Percentiles rank a stretch among this genome's conserved stretches.
phyloP scores from a whole-genome alignment of 768 basidiomycete species.

The Harrya chromipes region DNA sequence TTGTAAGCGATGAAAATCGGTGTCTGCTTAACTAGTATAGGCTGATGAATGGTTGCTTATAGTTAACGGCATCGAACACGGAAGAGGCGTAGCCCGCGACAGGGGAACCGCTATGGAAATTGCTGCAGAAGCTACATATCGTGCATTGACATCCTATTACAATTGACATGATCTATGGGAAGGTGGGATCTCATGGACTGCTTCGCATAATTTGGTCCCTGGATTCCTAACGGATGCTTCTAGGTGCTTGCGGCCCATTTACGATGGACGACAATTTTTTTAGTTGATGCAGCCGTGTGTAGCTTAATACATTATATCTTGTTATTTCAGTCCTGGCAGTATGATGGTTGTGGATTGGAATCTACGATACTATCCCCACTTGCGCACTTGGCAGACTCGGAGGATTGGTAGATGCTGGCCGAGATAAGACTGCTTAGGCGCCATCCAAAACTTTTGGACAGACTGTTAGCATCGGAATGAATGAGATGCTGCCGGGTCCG shows the following conservation, averaged over 20 bases:
- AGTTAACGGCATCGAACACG: conserved; percentile 29
- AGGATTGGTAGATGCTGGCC: background rate
- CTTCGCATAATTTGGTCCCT: background rate
- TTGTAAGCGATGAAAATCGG: conserved; percentile 13
- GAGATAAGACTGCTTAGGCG: background rate
- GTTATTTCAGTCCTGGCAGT: background rate
- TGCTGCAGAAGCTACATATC: conserved; percentile 26
- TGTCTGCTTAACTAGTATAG: background rate
- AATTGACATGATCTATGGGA: conserved; percentile 12
- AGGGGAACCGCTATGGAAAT: conserved; percentile 30
- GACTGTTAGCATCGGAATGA: background rate
- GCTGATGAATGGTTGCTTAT: background rate
- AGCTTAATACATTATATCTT: conserved; percentile 1
- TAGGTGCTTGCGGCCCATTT: background rate
- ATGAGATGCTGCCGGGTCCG: too few species aligned
- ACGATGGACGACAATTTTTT: background rate
- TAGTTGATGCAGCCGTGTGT: background rate
- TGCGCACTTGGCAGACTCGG: background rate
- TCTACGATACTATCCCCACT: too few species aligned
- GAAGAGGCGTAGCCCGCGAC: conserved; percentile 24
- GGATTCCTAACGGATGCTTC: background rate
- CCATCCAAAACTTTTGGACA: background rate
- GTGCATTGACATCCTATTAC: conserved; percentile 20
- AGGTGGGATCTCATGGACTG: conserved; percentile 1
- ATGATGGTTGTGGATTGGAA: conserved; percentile 1